Conservation (phyloP, 768 basidiomycete genomes). For the Psilocybe tampanensis region DNA sequence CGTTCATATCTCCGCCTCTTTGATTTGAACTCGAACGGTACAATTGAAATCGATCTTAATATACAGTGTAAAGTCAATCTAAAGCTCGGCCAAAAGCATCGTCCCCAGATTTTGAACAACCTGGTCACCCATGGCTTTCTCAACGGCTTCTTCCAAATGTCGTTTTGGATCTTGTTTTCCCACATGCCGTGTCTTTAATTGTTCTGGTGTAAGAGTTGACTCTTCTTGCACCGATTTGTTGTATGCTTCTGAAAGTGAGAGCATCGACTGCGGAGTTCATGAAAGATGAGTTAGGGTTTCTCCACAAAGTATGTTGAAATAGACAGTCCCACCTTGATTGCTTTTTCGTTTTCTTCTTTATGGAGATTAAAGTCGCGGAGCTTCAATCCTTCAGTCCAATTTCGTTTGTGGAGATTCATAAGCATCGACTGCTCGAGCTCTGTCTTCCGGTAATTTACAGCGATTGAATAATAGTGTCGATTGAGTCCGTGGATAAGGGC, state of each 20-base stretch:
- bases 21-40: constrained; percentile 1
- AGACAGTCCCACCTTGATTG: constrained; percentile 77
- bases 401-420: constrained; percentile 98
- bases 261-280: constrained; percentile 72
- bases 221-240: constrained; percentile 99
- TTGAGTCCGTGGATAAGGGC: constrained; percentile 97
- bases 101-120: constrained; percentile 95
- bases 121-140: constrained; percentile 97
- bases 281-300: constrained; percentile 12
- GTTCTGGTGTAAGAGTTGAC: constrained; percentile 89
- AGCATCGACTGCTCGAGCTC: constrained; percentile 98
- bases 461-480: constrained; percentile 97
- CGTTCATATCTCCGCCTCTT: constrained; percentile 14
- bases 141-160: constrained; percentile 95
- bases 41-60: constrained; percentile 15
- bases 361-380: constrained; percentile 88
- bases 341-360: constrained; percentile 87
- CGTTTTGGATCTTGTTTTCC: constrained; percentile 98
- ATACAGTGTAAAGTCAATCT: constrained; percentile 29
- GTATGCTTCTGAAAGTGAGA: constrained; percentile 88
- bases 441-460: constrained; percentile 97
- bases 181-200: constrained; percentile 96
- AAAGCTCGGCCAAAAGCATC: constrained; percentile 92
- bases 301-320: constrained; percentile 4
- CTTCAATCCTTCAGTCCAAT: constrained; percentile 98